Evolutionary conservation across 2,329 filamentous ascomycete species (phyloP).

Genomic region (Talaromyces sp.): DNA sequence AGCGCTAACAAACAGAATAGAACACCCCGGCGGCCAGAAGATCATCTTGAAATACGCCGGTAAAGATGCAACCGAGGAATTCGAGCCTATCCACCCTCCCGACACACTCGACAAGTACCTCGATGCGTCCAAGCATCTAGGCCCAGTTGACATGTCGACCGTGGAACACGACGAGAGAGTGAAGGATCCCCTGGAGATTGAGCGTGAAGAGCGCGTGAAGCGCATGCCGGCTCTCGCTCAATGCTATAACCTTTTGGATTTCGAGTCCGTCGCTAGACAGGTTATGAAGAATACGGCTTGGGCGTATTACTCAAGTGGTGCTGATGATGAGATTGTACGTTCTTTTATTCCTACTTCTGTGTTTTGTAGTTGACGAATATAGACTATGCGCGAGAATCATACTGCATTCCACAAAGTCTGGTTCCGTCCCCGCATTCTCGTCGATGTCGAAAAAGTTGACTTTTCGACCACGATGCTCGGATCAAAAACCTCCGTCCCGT

Average conservation of each 20-base stretch:
- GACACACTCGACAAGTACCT: slow-evolving; percentile 84
- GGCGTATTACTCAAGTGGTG: slow-evolving; percentile 95
- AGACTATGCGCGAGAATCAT: slow-evolving; percentile 96
- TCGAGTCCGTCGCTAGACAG: slow-evolving; percentile 84
- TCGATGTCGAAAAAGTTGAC: slow-evolving; percentile 86
- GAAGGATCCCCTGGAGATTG: slow-evolving; percentile 68
- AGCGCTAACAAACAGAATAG: slow-evolving; percentile 39
- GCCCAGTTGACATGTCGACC: slow-evolving; percentile 83
- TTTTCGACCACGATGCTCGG: slow-evolving; percentile 92
- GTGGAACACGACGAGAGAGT: slow-evolving; percentile 67
- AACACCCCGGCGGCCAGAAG: slow-evolving; percentile 84
- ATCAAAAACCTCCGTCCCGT: slow-evolving; percentile 76
- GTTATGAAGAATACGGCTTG: slow-evolving; percentile 97
- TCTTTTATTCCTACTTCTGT: no score
- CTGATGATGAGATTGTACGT: slow-evolving; percentile 78
- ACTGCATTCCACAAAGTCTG: slow-evolving; percentile 93
- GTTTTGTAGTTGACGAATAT: neutral
- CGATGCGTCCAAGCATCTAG: slow-evolving; percentile 79
- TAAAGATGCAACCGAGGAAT: slow-evolving; percentile 90
- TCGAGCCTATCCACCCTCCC: slow-evolving; percentile 83
- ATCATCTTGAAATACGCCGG: slow-evolving; percentile 97
- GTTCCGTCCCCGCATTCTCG: slow-evolving; percentile 87
- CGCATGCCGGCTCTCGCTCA: slow-evolving; percentile 78
- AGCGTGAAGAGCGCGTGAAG: slow-evolving; percentile 69
- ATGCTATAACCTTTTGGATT: slow-evolving; percentile 93